A percentile compares a stretch with the other conserved stretches of the same genome.
Evolutionary conservation across 2,329 filamentous ascomycete species (phyloP).

Genomic region (Phyllosticta citribraziliensis): DNA sequence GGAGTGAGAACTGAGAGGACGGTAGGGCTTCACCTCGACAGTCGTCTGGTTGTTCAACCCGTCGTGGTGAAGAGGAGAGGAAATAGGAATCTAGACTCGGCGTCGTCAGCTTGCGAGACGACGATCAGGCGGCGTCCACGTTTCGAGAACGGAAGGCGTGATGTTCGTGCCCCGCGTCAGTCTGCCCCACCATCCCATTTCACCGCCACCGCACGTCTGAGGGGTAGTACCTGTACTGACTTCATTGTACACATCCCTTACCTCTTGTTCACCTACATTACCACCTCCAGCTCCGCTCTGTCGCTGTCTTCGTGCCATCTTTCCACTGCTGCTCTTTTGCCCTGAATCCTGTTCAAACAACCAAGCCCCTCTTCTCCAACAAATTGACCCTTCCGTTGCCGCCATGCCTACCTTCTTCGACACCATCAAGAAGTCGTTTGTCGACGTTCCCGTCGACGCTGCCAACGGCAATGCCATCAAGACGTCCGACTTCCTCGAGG

Average conservation of each 20-base stretch:
- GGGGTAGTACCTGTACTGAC: neutral
- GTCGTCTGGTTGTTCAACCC: neutral
- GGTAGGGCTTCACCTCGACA: neutral
- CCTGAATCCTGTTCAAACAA: neutral
- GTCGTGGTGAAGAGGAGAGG: neutral
- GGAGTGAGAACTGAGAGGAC: neutral
- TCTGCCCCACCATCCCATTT: neutral
- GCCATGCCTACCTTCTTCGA: slow-evolving; percentile 62
- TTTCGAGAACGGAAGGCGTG: neutral
- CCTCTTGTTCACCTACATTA: too few relatives aligned
- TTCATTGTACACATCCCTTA: neutral
- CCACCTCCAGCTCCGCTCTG: too few relatives aligned
- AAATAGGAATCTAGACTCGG: neutral
- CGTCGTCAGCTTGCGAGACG: neutral
- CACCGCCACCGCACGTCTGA: neutral
- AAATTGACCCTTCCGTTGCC: neutral
- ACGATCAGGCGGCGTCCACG: neutral
- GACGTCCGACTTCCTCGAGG: slow-evolving; percentile 83
- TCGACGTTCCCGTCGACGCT: slow-evolving; percentile 66
- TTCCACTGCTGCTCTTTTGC: neutral
- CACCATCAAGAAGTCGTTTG: slow-evolving; percentile 73
- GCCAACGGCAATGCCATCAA: slow-evolving; percentile 64
- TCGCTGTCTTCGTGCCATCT: too few relatives aligned
- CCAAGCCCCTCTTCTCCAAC: neutral
- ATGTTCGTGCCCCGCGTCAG: neutral